Conservation (phyloP, 257 asterid genomes). For the Leptodermis oblonga region DNA sequence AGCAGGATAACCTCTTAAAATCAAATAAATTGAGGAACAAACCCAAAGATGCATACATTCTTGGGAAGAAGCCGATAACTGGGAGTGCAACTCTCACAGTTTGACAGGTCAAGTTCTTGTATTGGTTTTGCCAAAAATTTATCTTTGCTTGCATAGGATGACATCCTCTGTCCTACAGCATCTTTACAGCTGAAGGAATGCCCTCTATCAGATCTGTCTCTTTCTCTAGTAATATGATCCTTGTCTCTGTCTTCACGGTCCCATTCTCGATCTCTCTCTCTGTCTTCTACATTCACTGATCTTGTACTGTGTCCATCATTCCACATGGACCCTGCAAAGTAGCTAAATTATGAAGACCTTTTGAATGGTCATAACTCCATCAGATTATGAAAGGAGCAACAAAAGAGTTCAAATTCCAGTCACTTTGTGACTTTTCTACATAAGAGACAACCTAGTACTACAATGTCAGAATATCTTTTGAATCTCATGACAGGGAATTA, state of each 20-base stretch:
- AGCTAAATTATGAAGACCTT: constrained; percentile 18
- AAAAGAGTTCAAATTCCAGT: background rate
- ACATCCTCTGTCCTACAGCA: constrained; percentile 49
- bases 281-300: constrained; percentile 43
- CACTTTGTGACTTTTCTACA: background rate
- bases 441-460: constrained; percentile 7
- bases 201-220: constrained; percentile 57
- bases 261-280: constrained; percentile 43
- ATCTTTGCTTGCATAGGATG: constrained; percentile 61
- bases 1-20: constrained; percentile 18
- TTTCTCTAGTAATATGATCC: constrained; percentile 50
- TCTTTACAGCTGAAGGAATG: constrained; percentile 43
- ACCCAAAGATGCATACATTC: constrained; percentile 49
- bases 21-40: constrained; percentile 14
- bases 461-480: constrained; percentile 1
- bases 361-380: background rate
- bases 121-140: constrained; percentile 71
- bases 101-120: constrained; percentile 94
- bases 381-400: background rate
- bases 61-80: constrained; percentile 93
- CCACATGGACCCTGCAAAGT: constrained; percentile 57
- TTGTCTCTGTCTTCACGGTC: constrained; percentile 50
- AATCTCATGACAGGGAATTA: constrained; percentile 5
- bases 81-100: constrained; percentile 81
- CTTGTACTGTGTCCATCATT: constrained; percentile 40